These are phyloP conservation scores for Zangia roseola DNA, from an alignment of 768 basidiomycete genomes.

Conservation along the genomic window DNA sequence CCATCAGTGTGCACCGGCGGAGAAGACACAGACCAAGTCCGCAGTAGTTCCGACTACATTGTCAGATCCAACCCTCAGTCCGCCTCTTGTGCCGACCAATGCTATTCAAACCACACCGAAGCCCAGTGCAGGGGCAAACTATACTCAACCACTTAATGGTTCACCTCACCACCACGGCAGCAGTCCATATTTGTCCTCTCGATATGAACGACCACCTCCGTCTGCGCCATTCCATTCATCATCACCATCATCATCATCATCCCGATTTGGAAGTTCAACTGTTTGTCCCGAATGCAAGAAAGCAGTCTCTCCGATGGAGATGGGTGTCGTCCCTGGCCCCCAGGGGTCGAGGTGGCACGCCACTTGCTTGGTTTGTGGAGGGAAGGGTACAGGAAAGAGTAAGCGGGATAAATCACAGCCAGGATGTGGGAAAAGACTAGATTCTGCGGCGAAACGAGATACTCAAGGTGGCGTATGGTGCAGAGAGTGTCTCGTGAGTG, in stretches of 20 bases:
- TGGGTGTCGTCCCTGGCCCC: constrained; percentile 82
- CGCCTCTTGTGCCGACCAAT: constrained; percentile 22
- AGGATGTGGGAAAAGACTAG: constrained; percentile 80
- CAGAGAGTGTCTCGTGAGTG: constrained; percentile 74
- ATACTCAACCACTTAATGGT: constrained; percentile 12
- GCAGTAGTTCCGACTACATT: constrained; percentile 2
- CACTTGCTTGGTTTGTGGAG: constrained; percentile 77
- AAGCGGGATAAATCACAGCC: constrained; percentile 57
- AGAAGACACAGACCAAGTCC: constrained; percentile 23
- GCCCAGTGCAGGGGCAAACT: not conserved
- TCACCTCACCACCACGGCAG: constrained; percentile 12
- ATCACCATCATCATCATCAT: constrained; percentile 17
- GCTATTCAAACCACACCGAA: constrained; percentile 13
- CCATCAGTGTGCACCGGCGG: constrained; percentile 44
- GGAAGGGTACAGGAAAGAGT: constrained; percentile 47
- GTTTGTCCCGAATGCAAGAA: constrained; percentile 75
- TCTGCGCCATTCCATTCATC: constrained; percentile 16
- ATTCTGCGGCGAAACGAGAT: constrained; percentile 79
- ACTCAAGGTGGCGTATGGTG: constrained; percentile 75
- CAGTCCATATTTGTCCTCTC: constrained; percentile 28
- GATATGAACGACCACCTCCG: constrained; percentile 26
- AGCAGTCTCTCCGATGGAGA: constrained; percentile 78
- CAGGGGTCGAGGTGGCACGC: constrained; percentile 81
- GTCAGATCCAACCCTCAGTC: constrained; percentile 9
- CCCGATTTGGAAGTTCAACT: constrained; percentile 40